These are phyloP conservation scores for Pterocarpus santalinus DNA, from an alignment of 306 rosid genomes.

Conservation along the genomic window DNA sequence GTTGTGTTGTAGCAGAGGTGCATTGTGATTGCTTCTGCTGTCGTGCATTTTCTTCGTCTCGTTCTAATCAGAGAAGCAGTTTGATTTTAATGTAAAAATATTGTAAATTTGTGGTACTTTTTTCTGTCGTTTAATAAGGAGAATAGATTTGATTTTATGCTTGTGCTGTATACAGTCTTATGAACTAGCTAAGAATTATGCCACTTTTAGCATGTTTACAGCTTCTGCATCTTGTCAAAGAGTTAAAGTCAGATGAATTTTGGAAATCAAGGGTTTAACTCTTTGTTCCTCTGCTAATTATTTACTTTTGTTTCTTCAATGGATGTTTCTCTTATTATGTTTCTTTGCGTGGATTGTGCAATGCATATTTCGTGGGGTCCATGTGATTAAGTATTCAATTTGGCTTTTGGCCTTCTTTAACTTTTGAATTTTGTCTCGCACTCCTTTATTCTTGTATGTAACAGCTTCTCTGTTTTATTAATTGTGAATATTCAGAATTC, in stretches of 20 bases:
- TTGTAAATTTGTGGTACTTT: neutral
- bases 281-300: conserved; percentile 19
- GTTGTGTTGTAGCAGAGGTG: neutral
- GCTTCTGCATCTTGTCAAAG: conserved; percentile 10
- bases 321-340: neutral
- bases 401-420: conserved; percentile 16
- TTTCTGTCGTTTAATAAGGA: neutral
- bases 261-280: conserved; percentile 6
- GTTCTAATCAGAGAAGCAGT: conserved; percentile 23
- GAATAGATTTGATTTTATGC: neutral
- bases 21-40: neutral
- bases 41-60: neutral
- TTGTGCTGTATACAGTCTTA: conserved; percentile 8
- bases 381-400: neutral
- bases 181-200: neutral
- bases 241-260: neutral
- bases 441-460: neutral
- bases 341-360: conserved; percentile 21
- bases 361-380: neutral
- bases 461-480: neutral
- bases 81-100: neutral
- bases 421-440: neutral
- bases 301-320: conserved; percentile 7
- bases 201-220: conserved; percentile 6
- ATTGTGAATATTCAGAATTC: conserved; percentile 1